Evolutionary conservation across 2,329 filamentous ascomycete genomes (phyloP).

Genomic region (Stachybotrys echinatus): DNA sequence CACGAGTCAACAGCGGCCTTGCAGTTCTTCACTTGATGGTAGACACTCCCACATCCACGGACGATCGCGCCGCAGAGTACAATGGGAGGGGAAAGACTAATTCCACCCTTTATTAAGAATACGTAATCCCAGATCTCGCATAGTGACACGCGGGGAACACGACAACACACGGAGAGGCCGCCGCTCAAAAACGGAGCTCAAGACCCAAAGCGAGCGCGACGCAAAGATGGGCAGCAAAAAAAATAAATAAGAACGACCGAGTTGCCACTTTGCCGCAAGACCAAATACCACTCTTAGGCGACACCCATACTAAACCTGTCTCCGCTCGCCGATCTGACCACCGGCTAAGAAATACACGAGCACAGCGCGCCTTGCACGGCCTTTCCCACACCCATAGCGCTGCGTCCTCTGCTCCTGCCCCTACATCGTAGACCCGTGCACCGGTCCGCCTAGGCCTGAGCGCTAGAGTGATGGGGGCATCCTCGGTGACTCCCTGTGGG

Average conservation of each 20-base stretch:
- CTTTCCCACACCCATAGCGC: background rate
- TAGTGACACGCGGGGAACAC: slow-evolving; percentile 10
- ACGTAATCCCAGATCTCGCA: slow-evolving; percentile 12
- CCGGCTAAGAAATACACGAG: background rate
- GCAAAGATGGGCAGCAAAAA: background rate
- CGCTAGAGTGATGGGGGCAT: too few relatives aligned
- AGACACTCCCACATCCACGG: too few relatives aligned
- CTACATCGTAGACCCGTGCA: too few relatives aligned
- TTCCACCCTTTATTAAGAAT: slow-evolving; percentile 23
- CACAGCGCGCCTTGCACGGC: background rate
- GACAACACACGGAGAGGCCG: slow-evolving; percentile 2
- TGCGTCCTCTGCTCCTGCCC: background rate
- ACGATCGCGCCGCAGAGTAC: too few relatives aligned
- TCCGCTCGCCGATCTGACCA: background rate
- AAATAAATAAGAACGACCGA: background rate
- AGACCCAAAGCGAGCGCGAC: background rate
- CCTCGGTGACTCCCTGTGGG: background rate
- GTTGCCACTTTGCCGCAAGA: background rate
- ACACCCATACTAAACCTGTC: too few relatives aligned
- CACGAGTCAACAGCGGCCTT: too few relatives aligned
- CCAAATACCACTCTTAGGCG: background rate
- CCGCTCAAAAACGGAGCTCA: background rate
- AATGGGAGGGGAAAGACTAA: too few relatives aligned
- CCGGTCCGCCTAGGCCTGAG: too few relatives aligned
- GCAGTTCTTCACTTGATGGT: too few relatives aligned